Conservation (phyloP, 768 basidiomycete genomes). For the Mycena metata region DNA sequence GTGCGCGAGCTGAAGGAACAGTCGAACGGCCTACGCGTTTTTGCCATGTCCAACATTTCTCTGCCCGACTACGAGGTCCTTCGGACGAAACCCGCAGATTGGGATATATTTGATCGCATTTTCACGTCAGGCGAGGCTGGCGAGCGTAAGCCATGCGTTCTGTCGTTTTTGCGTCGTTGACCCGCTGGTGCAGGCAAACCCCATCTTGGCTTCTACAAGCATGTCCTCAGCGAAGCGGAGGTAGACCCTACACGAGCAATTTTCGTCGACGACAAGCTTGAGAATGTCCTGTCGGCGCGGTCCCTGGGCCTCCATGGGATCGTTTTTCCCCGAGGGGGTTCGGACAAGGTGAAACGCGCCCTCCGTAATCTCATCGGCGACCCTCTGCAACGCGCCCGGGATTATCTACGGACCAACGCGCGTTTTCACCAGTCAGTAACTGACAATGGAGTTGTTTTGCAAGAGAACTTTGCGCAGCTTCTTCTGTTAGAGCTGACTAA, state of each 20-base stretch:
- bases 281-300: constrained; percentile 70
- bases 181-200: constrained; percentile 21
- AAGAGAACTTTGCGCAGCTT: constrained; percentile 72
- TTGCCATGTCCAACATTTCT: constrained; percentile 74
- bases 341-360: constrained; percentile 55
- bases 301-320: constrained; percentile 70
- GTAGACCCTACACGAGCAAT: constrained; percentile 62
- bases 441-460: constrained; percentile 52
- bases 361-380: constrained; percentile 64
- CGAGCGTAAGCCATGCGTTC: constrained; percentile 62
- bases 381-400: constrained; percentile 57
- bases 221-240: constrained; percentile 59
- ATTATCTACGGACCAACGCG: constrained; percentile 57
- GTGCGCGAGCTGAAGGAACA: constrained; percentile 61
- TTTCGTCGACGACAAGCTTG: constrained; percentile 72
- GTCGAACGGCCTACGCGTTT: constrained; percentile 55
- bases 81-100: constrained; percentile 60
- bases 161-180: not conserved
- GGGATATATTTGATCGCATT: constrained; percentile 62
- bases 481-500: constrained; percentile 67
- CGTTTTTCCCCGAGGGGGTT: constrained; percentile 56
- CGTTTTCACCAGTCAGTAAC: constrained; percentile 61
- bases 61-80: constrained; percentile 63
- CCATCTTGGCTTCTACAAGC: constrained; percentile 62
- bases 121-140: constrained; percentile 67